Base-by-base conservation (phyloP, 2,329 filamentous ascomycete genomes). In the Pseudogymnoascus sp. region DNA sequence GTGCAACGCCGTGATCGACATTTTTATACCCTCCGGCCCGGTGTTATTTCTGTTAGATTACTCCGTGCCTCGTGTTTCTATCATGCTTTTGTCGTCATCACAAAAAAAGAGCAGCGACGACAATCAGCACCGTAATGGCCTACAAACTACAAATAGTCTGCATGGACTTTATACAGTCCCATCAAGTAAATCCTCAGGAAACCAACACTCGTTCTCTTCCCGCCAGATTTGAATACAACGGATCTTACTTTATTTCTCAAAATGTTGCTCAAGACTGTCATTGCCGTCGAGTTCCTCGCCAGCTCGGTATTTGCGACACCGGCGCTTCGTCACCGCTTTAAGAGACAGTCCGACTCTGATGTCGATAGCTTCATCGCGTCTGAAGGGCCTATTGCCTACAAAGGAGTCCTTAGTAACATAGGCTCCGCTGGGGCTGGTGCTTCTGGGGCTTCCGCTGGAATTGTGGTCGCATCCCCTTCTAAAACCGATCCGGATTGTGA, bases 401-500 rank as follows among this genome's bases (percentile, higher is more conserved):
- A 56, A 18, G 49, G 49, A 56, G 49, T 56, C 49, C 49, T 56
- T 7, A 56, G 34, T 18, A 56, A 56, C 49, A 56, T 56, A 12
- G 49, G 49, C 1, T 34, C 49, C 18, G 25, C 25, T 18, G 49
- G 49, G n/a, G 3, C 8, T 56, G 49, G 49, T 56, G 49, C 49
- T 14, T 56, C 49, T 56, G 49, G 49, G 34, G 49, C 49, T 56
- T 11, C 49, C 28, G 70, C 79, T 1, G 84, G 84, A 3, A 70
- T 82, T 34, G 82, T 87, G n/a, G 75, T 87, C 69, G 85, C 85
- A 9, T 82, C 80, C 42, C 85, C 85, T 2, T 82, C 79, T 65
- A 82, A 75, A 38, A 67, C 68, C 12, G 75, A 82, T 62, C 85
- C 84, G 3, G 77, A 86, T 68, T 87, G 84, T 86, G 74, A 76